Conservation (phyloP, 176 grass and related monocot species). For the Musa troglodytarum region DNA sequence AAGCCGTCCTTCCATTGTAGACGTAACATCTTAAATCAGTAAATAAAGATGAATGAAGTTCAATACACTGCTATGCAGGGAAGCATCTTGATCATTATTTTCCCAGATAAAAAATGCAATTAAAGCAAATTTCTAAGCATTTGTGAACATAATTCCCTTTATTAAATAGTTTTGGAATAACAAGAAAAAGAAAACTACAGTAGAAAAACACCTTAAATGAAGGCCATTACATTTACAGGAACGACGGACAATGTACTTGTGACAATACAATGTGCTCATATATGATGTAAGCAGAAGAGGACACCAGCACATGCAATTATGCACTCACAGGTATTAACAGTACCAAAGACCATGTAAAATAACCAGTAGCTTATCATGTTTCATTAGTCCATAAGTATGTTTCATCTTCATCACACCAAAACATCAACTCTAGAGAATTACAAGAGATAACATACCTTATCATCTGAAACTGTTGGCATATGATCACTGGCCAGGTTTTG, state of each 20-base stretch:
- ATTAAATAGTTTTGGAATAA: no score
- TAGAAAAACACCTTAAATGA: no score
- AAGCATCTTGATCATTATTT: no score
- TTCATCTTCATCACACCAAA: not conserved
- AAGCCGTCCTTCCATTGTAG: no score
- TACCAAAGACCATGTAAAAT: not conserved
- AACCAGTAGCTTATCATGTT: not conserved
- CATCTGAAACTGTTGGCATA: constrained; percentile 17
- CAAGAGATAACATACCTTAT: constrained; percentile 37
- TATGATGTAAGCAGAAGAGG: not conserved
- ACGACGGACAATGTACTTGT: not conserved
- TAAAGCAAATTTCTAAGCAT: no score
- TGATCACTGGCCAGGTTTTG: constrained; percentile 25
- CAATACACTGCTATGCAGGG: no score
- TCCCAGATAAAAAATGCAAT: no score
- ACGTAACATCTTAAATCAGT: no score
- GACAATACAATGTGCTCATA: not conserved
- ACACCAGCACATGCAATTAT: not conserved
- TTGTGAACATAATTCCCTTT: no score
- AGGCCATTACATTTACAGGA: no score
- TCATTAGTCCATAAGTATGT: not conserved
- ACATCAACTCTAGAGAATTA: not conserved
- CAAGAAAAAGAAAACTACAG: no score
- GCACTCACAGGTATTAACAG: not conserved
- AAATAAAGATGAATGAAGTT: no score